Conservation (phyloP, 2,329 filamentous ascomycete species). For the Aureobasidium sp. region DNA sequence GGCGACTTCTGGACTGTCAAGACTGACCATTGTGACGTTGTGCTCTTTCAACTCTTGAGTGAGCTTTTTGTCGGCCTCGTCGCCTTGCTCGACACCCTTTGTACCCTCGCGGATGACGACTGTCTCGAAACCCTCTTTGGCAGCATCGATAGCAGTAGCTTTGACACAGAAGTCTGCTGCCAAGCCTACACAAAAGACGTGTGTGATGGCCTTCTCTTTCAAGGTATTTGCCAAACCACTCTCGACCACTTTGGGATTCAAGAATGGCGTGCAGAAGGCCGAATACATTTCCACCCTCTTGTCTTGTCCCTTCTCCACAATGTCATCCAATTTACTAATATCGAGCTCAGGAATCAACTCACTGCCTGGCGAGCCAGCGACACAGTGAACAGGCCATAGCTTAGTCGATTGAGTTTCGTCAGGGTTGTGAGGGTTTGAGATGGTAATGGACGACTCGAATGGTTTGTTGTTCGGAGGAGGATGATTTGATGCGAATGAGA, state of each 20-base stretch:
- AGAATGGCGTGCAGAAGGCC: slow-evolving; percentile 78
- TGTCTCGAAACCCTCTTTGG: slow-evolving; percentile 65
- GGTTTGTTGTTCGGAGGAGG: slow-evolving; percentile 53
- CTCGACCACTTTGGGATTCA: slow-evolving; percentile 49
- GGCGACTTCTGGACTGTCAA: slow-evolving; percentile 49
- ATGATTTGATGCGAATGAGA: slow-evolving; percentile 86
- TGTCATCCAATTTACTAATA: slow-evolving; percentile 48
- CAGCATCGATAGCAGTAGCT: slow-evolving; percentile 71
- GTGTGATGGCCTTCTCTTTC: slow-evolving; percentile 53
- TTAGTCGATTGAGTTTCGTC: slow-evolving; percentile 54
- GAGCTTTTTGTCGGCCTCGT: slow-evolving; percentile 47
- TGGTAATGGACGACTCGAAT: slow-evolving; percentile 57
- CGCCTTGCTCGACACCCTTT: slow-evolving; percentile 57
- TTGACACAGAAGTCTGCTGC: slow-evolving; percentile 88
- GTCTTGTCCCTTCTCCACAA: slow-evolving; percentile 74
- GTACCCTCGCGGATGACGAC: slow-evolving; percentile 75
- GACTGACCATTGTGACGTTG: slow-evolving; percentile 58
- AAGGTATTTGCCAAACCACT: slow-evolving; percentile 58
- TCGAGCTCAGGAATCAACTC: slow-evolving; percentile 68
- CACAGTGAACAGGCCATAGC: slow-evolving; percentile 88
- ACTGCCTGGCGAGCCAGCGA: slow-evolving; percentile 66
- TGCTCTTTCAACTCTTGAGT: slow-evolving; percentile 48
- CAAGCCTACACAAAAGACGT: slow-evolving; percentile 80
- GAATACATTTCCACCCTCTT: slow-evolving; percentile 84
- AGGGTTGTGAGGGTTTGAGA: slow-evolving; percentile 63